Evolutionary conservation across 164 flowering plant species (phyloP).

Genomic region (Stephania japonica): DNA sequence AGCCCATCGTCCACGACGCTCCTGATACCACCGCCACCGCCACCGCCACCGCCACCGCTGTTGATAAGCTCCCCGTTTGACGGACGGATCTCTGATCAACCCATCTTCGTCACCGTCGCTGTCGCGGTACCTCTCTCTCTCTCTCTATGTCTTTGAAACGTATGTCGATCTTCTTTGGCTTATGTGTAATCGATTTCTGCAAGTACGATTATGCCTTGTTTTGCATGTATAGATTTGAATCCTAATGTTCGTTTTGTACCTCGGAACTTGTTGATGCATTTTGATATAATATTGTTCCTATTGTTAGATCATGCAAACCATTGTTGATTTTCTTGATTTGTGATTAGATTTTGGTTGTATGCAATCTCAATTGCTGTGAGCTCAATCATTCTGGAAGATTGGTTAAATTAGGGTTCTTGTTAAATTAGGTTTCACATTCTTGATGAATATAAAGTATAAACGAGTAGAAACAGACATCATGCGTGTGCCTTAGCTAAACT

Average conservation of each 20-base stretch:
- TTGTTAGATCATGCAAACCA: not conserved
- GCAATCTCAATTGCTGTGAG: not conserved
- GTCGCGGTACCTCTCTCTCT: not conserved
- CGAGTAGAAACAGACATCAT: too few species aligned
- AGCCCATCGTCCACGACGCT: conserved; percentile 15
- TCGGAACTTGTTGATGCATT: not conserved
- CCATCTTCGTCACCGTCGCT: not conserved
- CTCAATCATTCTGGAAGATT: not conserved
- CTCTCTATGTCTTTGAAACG: not conserved
- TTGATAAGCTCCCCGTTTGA: conserved; percentile 22
- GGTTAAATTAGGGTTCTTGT: not conserved
- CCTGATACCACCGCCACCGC: conserved; percentile 13
- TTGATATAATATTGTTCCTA: not conserved
- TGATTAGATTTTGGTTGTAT: not conserved
- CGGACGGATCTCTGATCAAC: conserved; percentile 1
- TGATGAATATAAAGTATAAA: too few species aligned
- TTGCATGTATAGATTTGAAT: not conserved
- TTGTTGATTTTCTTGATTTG: not conserved
- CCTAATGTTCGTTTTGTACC: not conserved
- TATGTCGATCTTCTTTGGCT: not conserved
- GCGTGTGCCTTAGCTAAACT: too few species aligned
- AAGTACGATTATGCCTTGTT: not conserved
- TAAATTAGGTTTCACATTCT: not conserved
- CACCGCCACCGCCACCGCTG: conserved; percentile 11
- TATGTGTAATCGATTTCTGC: not conserved